Evolutionary conservation across 169 alveolate species (phyloP).

Genomic region (Plasmodium falciparum): DNA sequence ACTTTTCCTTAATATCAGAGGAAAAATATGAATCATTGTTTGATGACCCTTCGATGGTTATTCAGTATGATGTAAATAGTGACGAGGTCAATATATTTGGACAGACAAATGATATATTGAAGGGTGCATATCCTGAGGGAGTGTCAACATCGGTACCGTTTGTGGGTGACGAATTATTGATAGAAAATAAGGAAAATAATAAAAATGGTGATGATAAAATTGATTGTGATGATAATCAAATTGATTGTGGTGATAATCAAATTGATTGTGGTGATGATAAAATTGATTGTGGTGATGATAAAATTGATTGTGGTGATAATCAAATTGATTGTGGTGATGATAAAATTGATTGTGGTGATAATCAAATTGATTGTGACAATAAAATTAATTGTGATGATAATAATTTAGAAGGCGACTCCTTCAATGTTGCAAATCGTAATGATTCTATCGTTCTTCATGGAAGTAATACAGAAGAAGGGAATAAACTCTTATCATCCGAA

Average conservation of each 20-base stretch:
- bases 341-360: neutral
- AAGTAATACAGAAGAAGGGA: neutral
- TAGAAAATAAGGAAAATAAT: too few species aligned
- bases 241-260: too few species aligned
- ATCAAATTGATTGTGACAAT: neutral
- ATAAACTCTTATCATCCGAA: neutral
- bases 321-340: neutral
- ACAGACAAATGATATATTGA: neutral
- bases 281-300: too few species aligned
- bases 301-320: neutral
- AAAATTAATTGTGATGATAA: neutral
- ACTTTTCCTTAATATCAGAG: slow-evolving; percentile 18
- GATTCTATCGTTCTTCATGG: neutral
- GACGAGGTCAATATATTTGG: neutral
- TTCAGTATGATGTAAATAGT: neutral
- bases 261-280: too few species aligned
- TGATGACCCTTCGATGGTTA: neutral
- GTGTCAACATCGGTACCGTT: too few species aligned
- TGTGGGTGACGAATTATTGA: too few species aligned
- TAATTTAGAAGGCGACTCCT: neutral
- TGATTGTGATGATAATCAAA: too few species aligned
- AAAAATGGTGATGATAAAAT: too few species aligned
- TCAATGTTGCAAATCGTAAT: neutral
- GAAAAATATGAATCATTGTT: slow-evolving; percentile 1
- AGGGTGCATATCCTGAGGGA: neutral